Percentiles rank a stretch among this genome's conserved stretches.
Evolutionary conservation across 768 basidiomycete genomes (phyloP).

Genomic region (Collybia sordida): DNA sequence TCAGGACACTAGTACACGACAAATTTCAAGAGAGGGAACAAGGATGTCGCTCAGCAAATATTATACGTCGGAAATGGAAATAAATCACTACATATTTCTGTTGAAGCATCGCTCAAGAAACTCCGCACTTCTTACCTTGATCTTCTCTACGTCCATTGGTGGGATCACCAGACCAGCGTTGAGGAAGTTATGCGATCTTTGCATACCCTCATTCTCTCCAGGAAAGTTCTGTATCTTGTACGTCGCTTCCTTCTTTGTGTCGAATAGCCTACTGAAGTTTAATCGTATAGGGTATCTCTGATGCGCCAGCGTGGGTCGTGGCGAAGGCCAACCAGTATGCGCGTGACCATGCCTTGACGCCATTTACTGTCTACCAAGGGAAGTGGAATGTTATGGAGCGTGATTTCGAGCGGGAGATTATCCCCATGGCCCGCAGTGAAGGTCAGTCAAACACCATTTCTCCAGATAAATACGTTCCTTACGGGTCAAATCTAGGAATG

Average conservation of each 20-base stretch:
- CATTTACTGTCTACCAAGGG: slow-evolving; percentile 56
- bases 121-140: slow-evolving; percentile 42
- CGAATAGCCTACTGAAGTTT: background rate
- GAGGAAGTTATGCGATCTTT: slow-evolving; percentile 58
- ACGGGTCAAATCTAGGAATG: no score
- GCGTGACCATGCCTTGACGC: slow-evolving; percentile 43
- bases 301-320: slow-evolving; percentile 51
- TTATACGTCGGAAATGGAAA: slow-evolving; percentile 36
- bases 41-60: slow-evolving; percentile 8
- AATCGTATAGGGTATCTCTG: slow-evolving; percentile 32
- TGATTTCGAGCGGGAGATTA: slow-evolving; percentile 53
- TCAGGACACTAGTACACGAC: no score
- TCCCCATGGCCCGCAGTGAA: slow-evolving; percentile 50
- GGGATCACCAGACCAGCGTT: slow-evolving; percentile 50
- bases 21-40: no score
- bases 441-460: slow-evolving; percentile 30
- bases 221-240: slow-evolving; percentile 50
- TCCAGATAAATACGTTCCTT: no score
- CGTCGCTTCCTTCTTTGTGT: slow-evolving; percentile 5
- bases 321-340: slow-evolving; percentile 50
- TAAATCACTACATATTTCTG: slow-evolving; percentile 37
- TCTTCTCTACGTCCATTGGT: slow-evolving; percentile 43
- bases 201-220: slow-evolving; percentile 46
- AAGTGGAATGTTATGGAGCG: slow-evolving; percentile 42
- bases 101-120: slow-evolving; percentile 38